Evolutionary conservation across 768 basidiomycete species (phyloP), one percentile per base, ranked within the genome.

Genomic region (Tylopilus cervinicoccineus): DNA sequence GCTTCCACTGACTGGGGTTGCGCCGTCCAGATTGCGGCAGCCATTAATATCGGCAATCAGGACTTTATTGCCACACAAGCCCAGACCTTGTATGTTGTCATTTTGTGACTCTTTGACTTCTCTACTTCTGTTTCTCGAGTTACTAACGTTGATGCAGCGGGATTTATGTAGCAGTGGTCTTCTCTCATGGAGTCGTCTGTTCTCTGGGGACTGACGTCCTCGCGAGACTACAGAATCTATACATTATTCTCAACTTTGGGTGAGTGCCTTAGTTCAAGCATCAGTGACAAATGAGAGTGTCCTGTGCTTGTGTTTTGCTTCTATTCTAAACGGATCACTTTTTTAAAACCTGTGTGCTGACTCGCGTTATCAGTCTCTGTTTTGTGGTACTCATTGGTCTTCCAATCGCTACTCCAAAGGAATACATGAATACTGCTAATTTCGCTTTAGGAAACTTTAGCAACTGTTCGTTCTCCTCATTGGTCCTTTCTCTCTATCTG

Each of bases 211-310:
- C 87, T 2, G 62, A 71, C 9, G 42, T 83, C 26, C 71, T 91
- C 16, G 88, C 88, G 1, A 73, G 86, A 26, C 57, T 90, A 13
- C 88, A 91, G 61, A 81, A 75, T 17, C 64, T 85, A 9, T 90
- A 85, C 55, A 78, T 88, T 19, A 54, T 78, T n/a, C 70, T 90
- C 34, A 90, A 90, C 59, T 64, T 88, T 22, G 43, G 79, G 83
- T 84, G 62, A 48, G 83, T 70, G 9, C 40, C 31, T 50, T n/a
- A 9, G 6, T 41, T 48, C 11, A n/a, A 22, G 2, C 17, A 12
- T 27, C 9, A 24, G 9, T 4, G 17, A 20, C 10, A n/a, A n/a
- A n/a, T n/a, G n/a, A n/a, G n/a, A n/a, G n/a, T n/a, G n/a, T n/a
- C n/a, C n/a, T n/a, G n/a, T n/a, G n/a, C n/a, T n/a, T n/a, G n/a